Evolutionary conservation across 164 flowering plant species (phyloP), one percentile per base, ranked within the genome.

Genomic region (Liriodendron chinense): DNA sequence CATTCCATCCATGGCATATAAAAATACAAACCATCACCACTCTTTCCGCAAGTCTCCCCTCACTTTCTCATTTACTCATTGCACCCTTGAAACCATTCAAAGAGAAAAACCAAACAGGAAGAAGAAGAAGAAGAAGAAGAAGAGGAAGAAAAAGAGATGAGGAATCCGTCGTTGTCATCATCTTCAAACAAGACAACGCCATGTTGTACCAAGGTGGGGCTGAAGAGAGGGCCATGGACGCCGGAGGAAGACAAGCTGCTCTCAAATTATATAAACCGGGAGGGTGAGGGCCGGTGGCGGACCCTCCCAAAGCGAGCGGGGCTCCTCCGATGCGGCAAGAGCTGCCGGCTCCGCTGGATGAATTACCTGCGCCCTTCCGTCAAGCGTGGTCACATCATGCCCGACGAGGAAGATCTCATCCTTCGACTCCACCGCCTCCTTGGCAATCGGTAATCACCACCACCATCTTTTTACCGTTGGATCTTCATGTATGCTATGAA

Each of bases 291-390:
- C 0, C 74, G 87, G 68, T 90, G 93, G 93, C 72, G 90, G 20
- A 87, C 91, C 0, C 82, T 90, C 7, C 94, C 92, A 0, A 87
- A 85, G 79, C 72, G 85, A 2, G 92, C 94, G 0, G 92, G 94
- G 0, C 85, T 90, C 4, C 87, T 85, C 69, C 90, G 94, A 14
- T 90, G 94, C 47, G 94, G 94, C 18, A 90, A 90, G 86, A 89
- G 92, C 82, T 90, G 94, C 76, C 92, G 94, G 21, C 94, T 90
- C 62, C 88, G 94, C 1, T 90, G 94, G 94, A 87, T 89, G 94
- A 90, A 90, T 73, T 89, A 90, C 70, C 90, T 90, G 47, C 87
- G 91, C 1, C 94, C 94, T 1, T 85, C 85, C 9, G 88, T 90
- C 72, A 90, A 90, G 79, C 88, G 92, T 7, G 94, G 94, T 69